phyloP scores from a whole-genome alignment of 2,329 filamentous ascomycete species.

The Mollisia scopiformis region DNA sequence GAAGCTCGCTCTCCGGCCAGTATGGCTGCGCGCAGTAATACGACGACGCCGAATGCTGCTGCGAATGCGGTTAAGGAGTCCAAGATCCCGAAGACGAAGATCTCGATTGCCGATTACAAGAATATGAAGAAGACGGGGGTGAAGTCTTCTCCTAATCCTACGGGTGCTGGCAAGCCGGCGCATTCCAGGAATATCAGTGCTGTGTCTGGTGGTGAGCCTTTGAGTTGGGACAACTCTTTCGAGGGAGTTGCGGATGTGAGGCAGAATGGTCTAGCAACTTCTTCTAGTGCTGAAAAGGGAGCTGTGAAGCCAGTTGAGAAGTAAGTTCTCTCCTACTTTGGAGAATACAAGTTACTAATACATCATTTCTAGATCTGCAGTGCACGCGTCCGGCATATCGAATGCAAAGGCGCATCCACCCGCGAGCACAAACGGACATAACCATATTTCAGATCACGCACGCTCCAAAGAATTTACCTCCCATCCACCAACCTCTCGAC shows the following conservation, averaged over 20 bases:
- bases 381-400: slow-evolving; percentile 8
- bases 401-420: slow-evolving; percentile 18
- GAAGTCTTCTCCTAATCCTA: slow-evolving; percentile 27
- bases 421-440: slow-evolving; percentile 23
- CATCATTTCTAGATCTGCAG: slow-evolving; percentile 17
- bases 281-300: slow-evolving; percentile 3
- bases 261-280: slow-evolving; percentile 24
- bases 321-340: slow-evolving; percentile 1
- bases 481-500: slow-evolving; percentile 5
- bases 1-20: slow-evolving; percentile 26
- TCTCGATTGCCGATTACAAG: slow-evolving; percentile 37
- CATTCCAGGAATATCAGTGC: slow-evolving; percentile 27
- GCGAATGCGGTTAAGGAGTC: slow-evolving; percentile 18
- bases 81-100: slow-evolving; percentile 33
- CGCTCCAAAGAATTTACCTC: slow-evolving; percentile 4
- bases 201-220: slow-evolving; percentile 23
- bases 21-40: slow-evolving; percentile 30
- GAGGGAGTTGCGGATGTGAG: slow-evolving; percentile 24
- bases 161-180: slow-evolving; percentile 9
- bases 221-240: slow-evolving; percentile 28
- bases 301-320: background rate
- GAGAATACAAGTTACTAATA: slow-evolving; percentile 10
- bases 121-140: slow-evolving; percentile 33
- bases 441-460: slow-evolving; percentile 12
- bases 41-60: slow-evolving; percentile 31